Conservation (phyloP, 352 stramenopile genomes). For the Plasmopara viticola region DNA sequence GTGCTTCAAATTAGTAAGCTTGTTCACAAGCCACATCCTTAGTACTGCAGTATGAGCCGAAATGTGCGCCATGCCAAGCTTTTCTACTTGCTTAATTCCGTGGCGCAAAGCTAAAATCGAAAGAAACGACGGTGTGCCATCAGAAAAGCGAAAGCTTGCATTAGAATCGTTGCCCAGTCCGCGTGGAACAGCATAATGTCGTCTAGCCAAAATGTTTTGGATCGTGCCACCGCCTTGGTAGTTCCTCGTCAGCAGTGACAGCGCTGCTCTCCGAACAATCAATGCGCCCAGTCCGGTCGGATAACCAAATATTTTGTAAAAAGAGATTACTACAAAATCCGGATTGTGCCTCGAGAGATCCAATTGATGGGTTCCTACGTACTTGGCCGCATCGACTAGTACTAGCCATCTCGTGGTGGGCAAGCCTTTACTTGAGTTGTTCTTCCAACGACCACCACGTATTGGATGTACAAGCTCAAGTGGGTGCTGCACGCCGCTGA, state of each 20-base stretch:
- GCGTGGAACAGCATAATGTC: conserved; percentile 32
- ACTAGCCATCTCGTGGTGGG: conserved; percentile 44
- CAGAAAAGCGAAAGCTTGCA: conserved; percentile 33
- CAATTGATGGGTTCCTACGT: conserved; percentile 44
- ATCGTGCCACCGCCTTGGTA: conserved; percentile 70
- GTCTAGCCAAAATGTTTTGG: conserved; percentile 47
- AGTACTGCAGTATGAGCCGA: conserved; percentile 43
- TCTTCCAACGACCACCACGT: conserved; percentile 19
- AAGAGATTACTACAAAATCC: conserved; percentile 72
- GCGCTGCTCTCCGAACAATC: conserved; percentile 35
- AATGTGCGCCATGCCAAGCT: conserved; percentile 41
- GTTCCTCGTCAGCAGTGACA: conserved; percentile 36
- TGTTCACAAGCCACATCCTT: conserved; percentile 30
- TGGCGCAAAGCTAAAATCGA: conserved; percentile 54
- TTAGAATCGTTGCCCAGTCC: conserved; percentile 11
- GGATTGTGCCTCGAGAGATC: conserved; percentile 39
- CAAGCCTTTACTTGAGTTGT: conserved; percentile 1
- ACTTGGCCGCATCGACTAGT: conserved; percentile 68
- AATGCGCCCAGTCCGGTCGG: conserved; percentile 60
- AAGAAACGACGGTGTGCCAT: conserved; percentile 65
- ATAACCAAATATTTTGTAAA: conserved; percentile 83
- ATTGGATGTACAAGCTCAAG: conserved; percentile 38
- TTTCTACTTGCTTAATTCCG: conserved; percentile 39
- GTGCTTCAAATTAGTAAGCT: conserved; percentile 35
- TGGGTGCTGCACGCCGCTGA: conserved; percentile 50